A percentile compares a stretch with the other conserved stretches of the same genome.
Evolutionary conservation across 805 yeast genomes (phyloP).

Genomic region (Isabelozyma heimii): DNA sequence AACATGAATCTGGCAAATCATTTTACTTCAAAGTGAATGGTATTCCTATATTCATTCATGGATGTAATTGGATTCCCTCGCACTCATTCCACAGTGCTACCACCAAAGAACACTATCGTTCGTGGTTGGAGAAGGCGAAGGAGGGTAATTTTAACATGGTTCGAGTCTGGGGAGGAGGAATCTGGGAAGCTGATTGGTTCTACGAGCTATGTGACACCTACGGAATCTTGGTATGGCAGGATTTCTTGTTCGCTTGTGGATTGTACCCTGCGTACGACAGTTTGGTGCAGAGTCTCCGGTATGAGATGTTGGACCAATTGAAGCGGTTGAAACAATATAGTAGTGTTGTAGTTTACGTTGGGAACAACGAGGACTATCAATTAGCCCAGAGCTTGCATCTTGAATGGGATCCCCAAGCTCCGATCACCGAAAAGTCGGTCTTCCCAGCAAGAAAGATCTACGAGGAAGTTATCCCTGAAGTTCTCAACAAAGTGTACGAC

Average conservation of each 20-base stretch:
- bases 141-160: constrained; percentile 45
- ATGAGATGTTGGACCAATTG: constrained; percentile 40
- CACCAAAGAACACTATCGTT: constrained; percentile 30
- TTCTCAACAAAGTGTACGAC: constrained; percentile 16
- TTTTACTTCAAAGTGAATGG: constrained; percentile 44
- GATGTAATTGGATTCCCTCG: constrained; percentile 51
- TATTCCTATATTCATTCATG: constrained; percentile 35
- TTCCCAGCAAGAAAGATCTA: constrained; percentile 46
- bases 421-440: constrained; percentile 18
- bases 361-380: constrained; percentile 50
- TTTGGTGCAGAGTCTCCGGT: constrained; percentile 30
- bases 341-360: constrained; percentile 38
- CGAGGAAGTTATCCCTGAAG: constrained; percentile 35
- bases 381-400: constrained; percentile 35
- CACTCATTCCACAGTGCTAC: constrained; percentile 37
- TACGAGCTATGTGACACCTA: constrained; percentile 43
- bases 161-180: constrained; percentile 52
- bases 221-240: constrained; percentile 53
- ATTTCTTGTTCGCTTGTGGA: constrained; percentile 58
- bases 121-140: constrained; percentile 31
- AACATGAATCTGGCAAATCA: constrained; percentile 32
- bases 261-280: constrained; percentile 45
- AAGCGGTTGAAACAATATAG: constrained; percentile 40
- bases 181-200: constrained; percentile 40
- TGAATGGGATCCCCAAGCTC: constrained; percentile 24